Conservation (phyloP, 495 filamentous ascomycete species). For the Pyrenula massariospora region DNA sequence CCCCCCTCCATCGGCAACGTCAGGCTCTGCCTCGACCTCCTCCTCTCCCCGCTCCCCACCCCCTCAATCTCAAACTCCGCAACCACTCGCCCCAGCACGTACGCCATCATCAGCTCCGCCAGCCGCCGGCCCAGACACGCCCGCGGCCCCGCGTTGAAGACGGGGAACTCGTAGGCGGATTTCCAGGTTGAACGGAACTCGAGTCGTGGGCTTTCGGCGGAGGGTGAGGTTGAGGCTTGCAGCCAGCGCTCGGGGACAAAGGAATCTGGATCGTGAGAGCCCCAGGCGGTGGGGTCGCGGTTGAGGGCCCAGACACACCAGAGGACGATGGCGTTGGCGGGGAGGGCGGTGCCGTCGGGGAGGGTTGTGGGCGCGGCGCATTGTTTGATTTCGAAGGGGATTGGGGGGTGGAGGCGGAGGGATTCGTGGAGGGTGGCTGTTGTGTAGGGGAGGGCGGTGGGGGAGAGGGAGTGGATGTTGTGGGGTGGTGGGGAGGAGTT, state of each 20-base stretch:
- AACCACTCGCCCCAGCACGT: constrained; percentile 36
- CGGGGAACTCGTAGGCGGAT: constrained; percentile 42
- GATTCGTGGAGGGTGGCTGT: constrained; percentile 46
- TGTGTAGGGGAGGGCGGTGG: constrained; percentile 35
- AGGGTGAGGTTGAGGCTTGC: neutral
- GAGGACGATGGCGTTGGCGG: constrained; percentile 34
- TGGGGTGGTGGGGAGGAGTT: constrained; percentile 1
- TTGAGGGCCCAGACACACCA: constrained; percentile 54
- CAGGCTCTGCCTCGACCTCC: constrained; percentile 42
- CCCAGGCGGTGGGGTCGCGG: constrained; percentile 40
- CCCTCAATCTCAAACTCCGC: constrained; percentile 34
- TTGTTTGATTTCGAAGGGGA: constrained; percentile 51
- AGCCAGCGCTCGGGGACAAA: constrained; percentile 45
- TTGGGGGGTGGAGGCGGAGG: constrained; percentile 44
- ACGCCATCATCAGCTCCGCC: constrained; percentile 42
- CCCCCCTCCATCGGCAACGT: constrained; percentile 51
- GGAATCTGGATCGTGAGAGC: constrained; percentile 32
- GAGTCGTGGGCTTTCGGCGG: constrained; percentile 16
- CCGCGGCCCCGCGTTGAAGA: constrained; percentile 48
- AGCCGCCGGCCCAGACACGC: constrained; percentile 47
- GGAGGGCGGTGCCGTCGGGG: constrained; percentile 46
- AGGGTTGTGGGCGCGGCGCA: constrained; percentile 33
- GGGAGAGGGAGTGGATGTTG: constrained; percentile 25
- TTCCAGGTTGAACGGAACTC: constrained; percentile 18
- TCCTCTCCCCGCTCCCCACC: constrained; percentile 7